Conservation (phyloP, 179 eudicot genomes). For the Silene coronaria region DNA sequence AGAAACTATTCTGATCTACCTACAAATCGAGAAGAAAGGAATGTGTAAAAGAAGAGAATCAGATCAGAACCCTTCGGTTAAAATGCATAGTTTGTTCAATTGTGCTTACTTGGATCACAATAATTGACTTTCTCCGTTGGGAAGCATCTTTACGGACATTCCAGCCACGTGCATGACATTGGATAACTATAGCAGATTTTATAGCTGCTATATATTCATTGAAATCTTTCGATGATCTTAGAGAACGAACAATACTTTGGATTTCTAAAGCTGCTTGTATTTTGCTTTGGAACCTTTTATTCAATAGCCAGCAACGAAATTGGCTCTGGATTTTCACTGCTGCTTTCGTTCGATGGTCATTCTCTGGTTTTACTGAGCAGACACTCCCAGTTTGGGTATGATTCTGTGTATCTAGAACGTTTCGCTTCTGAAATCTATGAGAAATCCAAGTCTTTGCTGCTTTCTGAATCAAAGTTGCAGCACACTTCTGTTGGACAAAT, state of each 20-base stretch:
- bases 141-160: conserved; percentile 40
- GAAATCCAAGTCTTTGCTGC: conserved; percentile 46
- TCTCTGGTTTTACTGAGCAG: conserved; percentile 11
- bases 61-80: background rate
- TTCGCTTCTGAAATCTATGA: conserved; percentile 22
- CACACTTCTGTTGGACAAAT: conserved; percentile 45
- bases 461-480: conserved; percentile 45
- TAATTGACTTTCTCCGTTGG: conserved; percentile 26
- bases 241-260: conserved; percentile 45
- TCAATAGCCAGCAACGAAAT: conserved; percentile 46
- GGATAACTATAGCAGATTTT: conserved; percentile 52
- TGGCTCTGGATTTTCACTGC: conserved; percentile 51
- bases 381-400: conserved; percentile 12
- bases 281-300: conserved; percentile 34
- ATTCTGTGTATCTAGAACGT: conserved; percentile 14
- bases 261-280: conserved; percentile 50
- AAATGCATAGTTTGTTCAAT: background rate
- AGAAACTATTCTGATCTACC: background rate
- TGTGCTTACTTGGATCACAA: conserved; percentile 62
- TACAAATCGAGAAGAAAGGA: background rate
- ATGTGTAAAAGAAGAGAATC: background rate
- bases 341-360: conserved; percentile 26
- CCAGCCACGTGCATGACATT: conserved; percentile 68
- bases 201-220: conserved; percentile 31
- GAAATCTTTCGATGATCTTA: conserved; percentile 31